Base-by-base conservation (phyloP, 2,329 filamentous ascomycete genomes). In the Sphaceloma murrayae region DNA sequence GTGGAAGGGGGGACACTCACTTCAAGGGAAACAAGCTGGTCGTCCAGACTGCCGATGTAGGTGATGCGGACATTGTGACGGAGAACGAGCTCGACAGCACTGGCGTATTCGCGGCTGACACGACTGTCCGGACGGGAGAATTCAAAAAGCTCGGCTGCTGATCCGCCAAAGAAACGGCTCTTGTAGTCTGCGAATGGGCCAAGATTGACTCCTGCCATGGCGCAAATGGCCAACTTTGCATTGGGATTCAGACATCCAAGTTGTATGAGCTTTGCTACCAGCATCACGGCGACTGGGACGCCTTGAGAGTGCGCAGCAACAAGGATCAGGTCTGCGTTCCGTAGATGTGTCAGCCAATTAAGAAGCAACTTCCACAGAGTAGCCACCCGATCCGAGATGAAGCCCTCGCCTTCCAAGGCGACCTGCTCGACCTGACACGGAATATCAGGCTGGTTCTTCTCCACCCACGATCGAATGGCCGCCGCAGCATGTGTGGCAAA, bases 301-400 rank as follows among this genome's bases (percentile, higher is more conserved):
- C 91, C 91, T 62, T 98, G 91, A 2, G 86, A 94, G 61, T 98
- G 91, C 48, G 87, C 94, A 2, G 86, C 86, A n/a, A 98, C 68
- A 29, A 98, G 64, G 31, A 98, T 80, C 49, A 96, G 80, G 62
- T 98, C 91, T 0, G 91, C 88, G 43, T 75, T 75, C 42, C 85
- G 79, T 22, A 98, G 82, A 51, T 89, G 81, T 27, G 94, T 86
- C 51, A 95, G 85, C 85, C 87, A 94, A 61, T 95, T 95, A 19
- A 95, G 71, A 45, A 98, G 70, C 7, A 96, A 71, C 62, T 89
- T 94, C 91, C 91, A 98, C 5, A 98, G 67, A 29, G 93, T 84
- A 49, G 93, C 84, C 1, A 96, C 86, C 5, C 91, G 76, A 50
- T 96, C 88, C 2, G 75, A 75, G 34, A 98, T 91, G 59, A 85